These are phyloP conservation scores for Sparassis latifolia DNA, from an alignment of 1,284 basidiomycete species.

Conservation along the genomic window DNA sequence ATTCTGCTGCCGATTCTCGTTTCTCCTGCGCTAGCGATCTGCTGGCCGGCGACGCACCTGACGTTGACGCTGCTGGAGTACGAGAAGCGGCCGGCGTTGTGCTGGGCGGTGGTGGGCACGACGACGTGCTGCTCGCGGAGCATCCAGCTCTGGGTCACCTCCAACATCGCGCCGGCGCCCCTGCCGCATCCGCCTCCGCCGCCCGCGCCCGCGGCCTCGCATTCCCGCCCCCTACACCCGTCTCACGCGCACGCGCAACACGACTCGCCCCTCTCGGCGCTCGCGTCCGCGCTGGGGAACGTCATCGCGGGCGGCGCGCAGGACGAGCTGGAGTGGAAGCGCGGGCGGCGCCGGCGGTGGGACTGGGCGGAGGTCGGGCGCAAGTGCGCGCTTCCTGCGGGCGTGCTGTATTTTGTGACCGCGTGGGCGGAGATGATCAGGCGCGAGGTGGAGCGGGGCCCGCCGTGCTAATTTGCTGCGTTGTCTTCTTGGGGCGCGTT, in stretches of 20 bases:
- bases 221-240: not conserved
- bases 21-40: constrained; percentile 46
- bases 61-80: constrained; percentile 65
- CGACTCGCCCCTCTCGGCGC: not conserved
- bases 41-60: constrained; percentile 82
- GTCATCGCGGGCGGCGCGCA: not conserved
- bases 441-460: constrained; percentile 25
- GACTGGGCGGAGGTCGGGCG: constrained; percentile 66
- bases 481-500: not conserved
- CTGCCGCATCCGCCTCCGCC: constrained; percentile 4
- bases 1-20: not conserved
- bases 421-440: constrained; percentile 57
- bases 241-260: no score
- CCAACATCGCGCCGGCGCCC: constrained; percentile 43
- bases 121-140: constrained; percentile 71
- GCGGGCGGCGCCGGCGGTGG: constrained; percentile 55
- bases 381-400: constrained; percentile 66
- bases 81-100: constrained; percentile 56
- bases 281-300: not conserved
- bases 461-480: not conserved
- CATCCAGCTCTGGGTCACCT: constrained; percentile 83
- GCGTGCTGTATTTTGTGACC: constrained; percentile 70
- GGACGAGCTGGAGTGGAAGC: constrained; percentile 33
- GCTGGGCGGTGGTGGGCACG: constrained; percentile 78
- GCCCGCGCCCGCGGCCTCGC: constrained; percentile 1